phyloP scores from a whole-genome alignment of 2,329 filamentous ascomycete genomes.

The Ophiostoma novo-ulmi region DNA sequence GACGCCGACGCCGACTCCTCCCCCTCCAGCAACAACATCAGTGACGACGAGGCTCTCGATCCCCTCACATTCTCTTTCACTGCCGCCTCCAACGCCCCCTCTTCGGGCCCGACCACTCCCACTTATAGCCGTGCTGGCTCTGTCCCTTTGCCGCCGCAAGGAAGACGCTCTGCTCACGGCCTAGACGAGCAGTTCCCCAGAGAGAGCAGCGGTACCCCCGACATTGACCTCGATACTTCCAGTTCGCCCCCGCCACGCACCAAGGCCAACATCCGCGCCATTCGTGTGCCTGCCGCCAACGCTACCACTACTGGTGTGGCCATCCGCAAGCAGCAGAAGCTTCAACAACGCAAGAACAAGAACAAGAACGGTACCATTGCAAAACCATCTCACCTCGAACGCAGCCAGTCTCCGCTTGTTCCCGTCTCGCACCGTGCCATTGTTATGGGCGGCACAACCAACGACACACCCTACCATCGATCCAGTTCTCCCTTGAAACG shows the following conservation, averaged over 20 bases:
- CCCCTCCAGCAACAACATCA: slow-evolving; percentile 28
- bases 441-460: slow-evolving; percentile 57
- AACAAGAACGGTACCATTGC: not conserved
- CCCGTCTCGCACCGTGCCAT: slow-evolving; percentile 49
- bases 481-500: slow-evolving; percentile 62
- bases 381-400: slow-evolving; percentile 30
- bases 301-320: slow-evolving; percentile 7
- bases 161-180: not conserved
- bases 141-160: slow-evolving; percentile 29
- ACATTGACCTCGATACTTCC: slow-evolving; percentile 16
- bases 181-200: slow-evolving; percentile 1
- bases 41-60: slow-evolving; percentile 36
- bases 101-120: slow-evolving; percentile 37
- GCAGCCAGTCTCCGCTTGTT: slow-evolving; percentile 50
- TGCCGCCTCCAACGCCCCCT: slow-evolving; percentile 36
- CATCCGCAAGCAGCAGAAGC: slow-evolving; percentile 13
- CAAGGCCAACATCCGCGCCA: slow-evolving; percentile 20
- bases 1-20: slow-evolving; percentile 34
- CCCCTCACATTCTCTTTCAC: slow-evolving; percentile 49
- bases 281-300: not conserved
- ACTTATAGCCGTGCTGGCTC: slow-evolving; percentile 42
- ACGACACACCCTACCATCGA: slow-evolving; percentile 50
- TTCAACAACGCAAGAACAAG: not conserved
- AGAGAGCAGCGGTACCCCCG: slow-evolving; percentile 20
- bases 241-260: slow-evolving; percentile 11